Base-by-base conservation (phyloP, 148 eudicot genomes). In the Chenopodium quinoa region DNA sequence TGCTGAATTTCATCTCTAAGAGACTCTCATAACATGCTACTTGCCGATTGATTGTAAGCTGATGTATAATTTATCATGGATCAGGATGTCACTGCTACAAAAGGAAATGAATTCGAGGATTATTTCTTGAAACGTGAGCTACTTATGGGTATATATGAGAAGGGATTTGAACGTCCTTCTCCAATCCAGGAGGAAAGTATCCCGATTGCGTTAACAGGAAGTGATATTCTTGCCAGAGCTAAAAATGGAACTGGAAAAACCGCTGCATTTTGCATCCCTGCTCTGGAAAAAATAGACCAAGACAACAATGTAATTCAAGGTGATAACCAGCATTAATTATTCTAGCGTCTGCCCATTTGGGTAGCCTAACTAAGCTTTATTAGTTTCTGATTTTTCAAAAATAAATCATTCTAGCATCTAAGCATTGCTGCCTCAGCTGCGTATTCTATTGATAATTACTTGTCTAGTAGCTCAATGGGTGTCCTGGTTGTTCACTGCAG, bases 181-280 rank as follows among this genome's bases (percentile, higher is more conserved):
- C 97, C 95, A 7, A 93, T 93, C 71, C 97, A 93, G 85, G 97
- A 93, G 82, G 97, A 92, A 90, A 93, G 96, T 65, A 92, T 93
- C 73, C 97, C 97, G 72, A 93, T 93, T 92, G 97, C 95, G 82
- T 89, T 93, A 44, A 93, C 97, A 52, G 97, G 97, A 80, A 88
- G 95, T 79, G 97, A 93, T 85, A 92, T 93, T 80, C 92, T 93
- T 82, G 97, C 97, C 40, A 88, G 95, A 88, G 97, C 97, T 67
- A 93, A 93, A 87, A 93, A 93, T 86, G 97, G 97, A 82, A 91
- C 94, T 44, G 97, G 97, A 71, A 93, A 93, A 86, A 93, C 97
- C 46, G 97, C 97, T 52, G 97, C 97, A 79, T 93, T 93, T 80
- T 93, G 97, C 83, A 90, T 93, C 78, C 97, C 97, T 77, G 97